Percentiles rank a stretch among this genome's conserved stretches.
Evolutionary conservation across 768 basidiomycete genomes (phyloP).

Genomic region (Sporobolomyces pararoseus): DNA sequence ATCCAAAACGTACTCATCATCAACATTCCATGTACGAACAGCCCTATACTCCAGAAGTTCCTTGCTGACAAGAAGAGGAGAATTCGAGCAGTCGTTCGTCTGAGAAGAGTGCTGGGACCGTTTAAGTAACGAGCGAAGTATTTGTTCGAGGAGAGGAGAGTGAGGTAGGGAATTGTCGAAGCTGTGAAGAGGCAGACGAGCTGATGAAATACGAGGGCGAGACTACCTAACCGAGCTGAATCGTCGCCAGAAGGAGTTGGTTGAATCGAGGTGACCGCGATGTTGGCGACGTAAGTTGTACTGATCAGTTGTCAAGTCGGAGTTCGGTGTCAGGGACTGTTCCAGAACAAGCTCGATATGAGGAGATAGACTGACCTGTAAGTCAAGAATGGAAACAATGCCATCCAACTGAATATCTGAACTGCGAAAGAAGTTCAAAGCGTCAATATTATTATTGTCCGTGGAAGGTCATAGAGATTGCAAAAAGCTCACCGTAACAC

Average conservation of each 20-base stretch:
- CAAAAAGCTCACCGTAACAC: conserved; percentile 36
- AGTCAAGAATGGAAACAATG: conserved; percentile 35
- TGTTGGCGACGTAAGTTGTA: conserved; percentile 42
- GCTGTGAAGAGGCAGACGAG: conserved; percentile 67
- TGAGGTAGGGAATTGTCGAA: conserved; percentile 65
- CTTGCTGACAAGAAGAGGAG: conserved; percentile 11
- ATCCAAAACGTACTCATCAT: conserved; percentile 9
- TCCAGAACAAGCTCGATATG: not conserved
- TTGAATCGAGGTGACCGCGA: not conserved
- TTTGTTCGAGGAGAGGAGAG: conserved; percentile 9
- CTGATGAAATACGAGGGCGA: conserved; percentile 74
- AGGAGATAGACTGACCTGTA: conserved; percentile 26
- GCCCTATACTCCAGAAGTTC: conserved; percentile 11
- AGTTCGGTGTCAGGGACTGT: too few species aligned
- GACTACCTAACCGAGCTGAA: conserved; percentile 74
- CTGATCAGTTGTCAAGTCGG: too few species aligned
- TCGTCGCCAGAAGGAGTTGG: conserved; percentile 53
- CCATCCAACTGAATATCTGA: conserved; percentile 43
- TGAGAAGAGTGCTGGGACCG: not conserved
- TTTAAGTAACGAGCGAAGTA: conserved; percentile 10
- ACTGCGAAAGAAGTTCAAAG: conserved; percentile 16
- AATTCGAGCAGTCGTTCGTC: not conserved
- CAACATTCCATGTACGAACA: not conserved
- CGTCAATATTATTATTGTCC: too few species aligned
- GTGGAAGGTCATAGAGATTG: too few species aligned